Percentiles rank a stretch among this genome's conserved stretches.
phyloP scores from a whole-genome alignment of 169 alveolate species.

The Plasmodium ovale region DNA sequence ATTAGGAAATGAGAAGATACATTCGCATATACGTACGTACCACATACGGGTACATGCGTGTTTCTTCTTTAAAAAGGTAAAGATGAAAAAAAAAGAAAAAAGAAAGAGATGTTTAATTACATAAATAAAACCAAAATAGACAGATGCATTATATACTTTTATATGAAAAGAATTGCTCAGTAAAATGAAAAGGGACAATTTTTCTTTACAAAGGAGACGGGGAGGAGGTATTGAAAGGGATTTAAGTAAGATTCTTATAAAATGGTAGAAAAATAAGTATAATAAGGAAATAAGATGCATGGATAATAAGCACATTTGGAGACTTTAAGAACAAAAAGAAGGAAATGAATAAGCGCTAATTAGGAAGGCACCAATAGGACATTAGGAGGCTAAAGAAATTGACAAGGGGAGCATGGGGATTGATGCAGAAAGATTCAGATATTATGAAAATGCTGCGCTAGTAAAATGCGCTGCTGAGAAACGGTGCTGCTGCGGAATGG shows the following conservation, averaged over 20 bases:
- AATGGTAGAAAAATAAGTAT: not conserved
- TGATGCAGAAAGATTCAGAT: not conserved
- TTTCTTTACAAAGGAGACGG: not conserved
- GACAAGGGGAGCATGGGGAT: not conserved
- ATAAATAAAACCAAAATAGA: not conserved
- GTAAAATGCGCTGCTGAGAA: no score
- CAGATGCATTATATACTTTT: not conserved
- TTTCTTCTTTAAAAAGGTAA: constrained; percentile 1
- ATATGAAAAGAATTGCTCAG: not conserved
- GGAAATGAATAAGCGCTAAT: not conserved
- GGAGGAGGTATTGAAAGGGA: not conserved
- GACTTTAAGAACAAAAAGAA: not conserved
- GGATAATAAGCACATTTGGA: not conserved
- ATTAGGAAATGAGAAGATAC: constrained; percentile 2
- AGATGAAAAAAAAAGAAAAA: not conserved
- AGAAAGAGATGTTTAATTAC: constrained; percentile 4
- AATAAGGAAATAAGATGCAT: not conserved
- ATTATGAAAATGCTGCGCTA: not conserved
- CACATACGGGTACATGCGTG: not conserved
- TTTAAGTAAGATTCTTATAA: not conserved
- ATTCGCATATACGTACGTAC: not conserved
- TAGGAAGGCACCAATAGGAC: not conserved
- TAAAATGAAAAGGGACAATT: not conserved
- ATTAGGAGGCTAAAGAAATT: not conserved
- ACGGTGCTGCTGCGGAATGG: constrained; percentile 1